These are phyloP conservation scores for Amanita rubescens DNA, from an alignment of 768 basidiomycete genomes.

Conservation along the genomic window DNA sequence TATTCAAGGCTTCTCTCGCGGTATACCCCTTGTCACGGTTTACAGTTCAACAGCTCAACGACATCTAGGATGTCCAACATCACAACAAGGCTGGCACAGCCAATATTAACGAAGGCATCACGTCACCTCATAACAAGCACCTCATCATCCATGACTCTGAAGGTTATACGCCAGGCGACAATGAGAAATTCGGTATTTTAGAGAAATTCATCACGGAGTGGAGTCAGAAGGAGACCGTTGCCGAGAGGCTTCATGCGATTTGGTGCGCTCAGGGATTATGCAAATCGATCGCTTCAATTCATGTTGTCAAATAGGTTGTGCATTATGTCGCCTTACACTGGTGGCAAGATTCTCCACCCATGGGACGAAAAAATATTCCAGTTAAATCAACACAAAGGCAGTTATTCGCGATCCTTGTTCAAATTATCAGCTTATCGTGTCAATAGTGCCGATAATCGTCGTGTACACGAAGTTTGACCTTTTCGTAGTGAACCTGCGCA, in stretches of 20 bases:
- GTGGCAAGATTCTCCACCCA: conserved; percentile 12
- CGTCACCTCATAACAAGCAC: conserved; percentile 14
- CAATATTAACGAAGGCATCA: conserved; percentile 18
- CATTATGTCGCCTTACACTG: conserved; percentile 14
- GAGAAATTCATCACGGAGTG: conserved; percentile 15
- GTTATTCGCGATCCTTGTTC: not conserved
- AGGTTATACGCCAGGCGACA: conserved; percentile 25
- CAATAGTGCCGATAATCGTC: conserved; percentile 19
- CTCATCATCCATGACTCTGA: conserved; percentile 24
- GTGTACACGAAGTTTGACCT: conserved; percentile 27
- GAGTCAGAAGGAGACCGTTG: conserved; percentile 3
- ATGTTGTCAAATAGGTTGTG: conserved; percentile 17
- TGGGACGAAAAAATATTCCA: conserved; percentile 20
- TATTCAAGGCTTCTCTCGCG: conserved; percentile 17
- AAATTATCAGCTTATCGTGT: conserved; percentile 3
- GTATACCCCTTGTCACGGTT: not conserved
- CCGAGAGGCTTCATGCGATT: conserved; percentile 20
- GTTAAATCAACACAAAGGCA: conserved; percentile 7
- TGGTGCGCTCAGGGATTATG: conserved; percentile 12
- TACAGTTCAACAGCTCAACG: not conserved
- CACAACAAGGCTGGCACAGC: conserved; percentile 16
- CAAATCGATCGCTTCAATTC: no score
- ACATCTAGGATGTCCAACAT: conserved; percentile 14
- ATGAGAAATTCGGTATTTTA: conserved; percentile 16
- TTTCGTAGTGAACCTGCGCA: conserved; percentile 11